Conservation (phyloP, 257 asterid genomes). For the Solanum pinnatisectum region DNA sequence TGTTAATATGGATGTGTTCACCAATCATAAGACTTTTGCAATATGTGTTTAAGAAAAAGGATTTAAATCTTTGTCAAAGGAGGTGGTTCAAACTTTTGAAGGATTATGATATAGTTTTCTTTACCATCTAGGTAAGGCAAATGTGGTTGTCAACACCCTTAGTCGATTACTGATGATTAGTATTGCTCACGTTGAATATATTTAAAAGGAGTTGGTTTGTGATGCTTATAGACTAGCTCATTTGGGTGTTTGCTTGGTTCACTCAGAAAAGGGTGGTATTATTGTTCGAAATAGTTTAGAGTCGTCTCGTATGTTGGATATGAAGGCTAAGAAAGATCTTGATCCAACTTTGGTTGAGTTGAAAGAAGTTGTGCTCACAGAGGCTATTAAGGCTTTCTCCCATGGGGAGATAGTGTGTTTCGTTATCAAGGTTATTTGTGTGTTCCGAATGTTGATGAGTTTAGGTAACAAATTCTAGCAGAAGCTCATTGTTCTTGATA, state of each 20-base stretch:
- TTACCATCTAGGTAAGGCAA: neutral
- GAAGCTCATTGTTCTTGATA: neutral
- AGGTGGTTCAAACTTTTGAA: neutral
- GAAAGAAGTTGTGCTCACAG: too few species aligned
- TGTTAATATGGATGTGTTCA: neutral
- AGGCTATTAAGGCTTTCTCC: neutral
- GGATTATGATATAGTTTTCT: neutral
- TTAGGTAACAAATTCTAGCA: neutral
- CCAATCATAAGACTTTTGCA: neutral
- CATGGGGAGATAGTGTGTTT: too few species aligned
- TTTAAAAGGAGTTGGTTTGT: neutral
- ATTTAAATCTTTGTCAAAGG: neutral
- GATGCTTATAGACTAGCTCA: neutral
- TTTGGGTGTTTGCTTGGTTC: neutral
- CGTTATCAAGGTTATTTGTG: neutral
- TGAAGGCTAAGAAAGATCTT: neutral
- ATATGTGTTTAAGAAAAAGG: neutral
- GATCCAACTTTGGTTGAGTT: too few species aligned
- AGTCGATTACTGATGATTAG: neutral
- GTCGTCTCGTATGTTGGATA: too few species aligned
- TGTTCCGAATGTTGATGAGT: neutral
- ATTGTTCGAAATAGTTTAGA: neutral
- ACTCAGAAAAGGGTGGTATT: neutral
- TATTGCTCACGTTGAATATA: neutral
- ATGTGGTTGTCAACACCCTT: neutral